Evolutionary conservation across 768 basidiomycete species (phyloP).

Genomic region (Galerina marginata): DNA sequence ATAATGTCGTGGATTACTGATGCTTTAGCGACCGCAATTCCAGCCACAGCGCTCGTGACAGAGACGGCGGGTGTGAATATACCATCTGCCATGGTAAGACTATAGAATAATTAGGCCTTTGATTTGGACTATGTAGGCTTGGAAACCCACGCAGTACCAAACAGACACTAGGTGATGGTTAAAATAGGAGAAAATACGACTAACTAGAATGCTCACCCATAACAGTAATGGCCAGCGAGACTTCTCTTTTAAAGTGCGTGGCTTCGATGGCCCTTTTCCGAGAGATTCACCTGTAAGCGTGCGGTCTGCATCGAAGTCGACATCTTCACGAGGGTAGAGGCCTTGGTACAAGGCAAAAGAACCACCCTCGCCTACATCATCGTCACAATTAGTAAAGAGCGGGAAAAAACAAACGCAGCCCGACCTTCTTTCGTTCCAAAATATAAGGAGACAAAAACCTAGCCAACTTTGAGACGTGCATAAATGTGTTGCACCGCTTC

Average conservation of each 20-base stretch:
- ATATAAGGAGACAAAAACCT: conserved; percentile 51
- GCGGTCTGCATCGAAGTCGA: conserved; percentile 54
- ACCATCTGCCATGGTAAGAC: conserved; percentile 71
- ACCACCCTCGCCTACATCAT: conserved; percentile 62
- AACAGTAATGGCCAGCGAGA: conserved; percentile 56
- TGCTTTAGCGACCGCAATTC: conserved; percentile 67
- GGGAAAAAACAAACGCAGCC: conserved; percentile 11
- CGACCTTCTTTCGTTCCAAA: conserved; percentile 54
- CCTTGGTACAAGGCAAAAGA: conserved; percentile 68
- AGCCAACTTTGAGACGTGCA: not conserved
- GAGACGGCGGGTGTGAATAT: conserved; percentile 73
- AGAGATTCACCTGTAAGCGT: conserved; percentile 54
- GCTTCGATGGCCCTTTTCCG: conserved; percentile 14
- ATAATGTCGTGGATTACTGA: conserved; percentile 50
- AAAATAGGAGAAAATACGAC: not conserved
- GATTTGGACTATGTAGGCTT: not conserved
- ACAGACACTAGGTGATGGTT: conserved; percentile 47
- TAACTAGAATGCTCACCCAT: conserved; percentile 45
- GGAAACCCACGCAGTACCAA: conserved; percentile 55
- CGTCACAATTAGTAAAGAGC: not conserved
- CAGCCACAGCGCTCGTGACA: conserved; percentile 68
- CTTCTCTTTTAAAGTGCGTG: conserved; percentile 32
- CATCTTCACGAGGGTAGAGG: conserved; percentile 55
- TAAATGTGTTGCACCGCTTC: not conserved
- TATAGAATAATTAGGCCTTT: conserved; percentile 16